Percentiles rank a stretch among this genome's conserved stretches.
Evolutionary conservation across 228 moss, liverwort and hornwort species (phyloP).

Genomic region (Sphagnum magellanicum): DNA sequence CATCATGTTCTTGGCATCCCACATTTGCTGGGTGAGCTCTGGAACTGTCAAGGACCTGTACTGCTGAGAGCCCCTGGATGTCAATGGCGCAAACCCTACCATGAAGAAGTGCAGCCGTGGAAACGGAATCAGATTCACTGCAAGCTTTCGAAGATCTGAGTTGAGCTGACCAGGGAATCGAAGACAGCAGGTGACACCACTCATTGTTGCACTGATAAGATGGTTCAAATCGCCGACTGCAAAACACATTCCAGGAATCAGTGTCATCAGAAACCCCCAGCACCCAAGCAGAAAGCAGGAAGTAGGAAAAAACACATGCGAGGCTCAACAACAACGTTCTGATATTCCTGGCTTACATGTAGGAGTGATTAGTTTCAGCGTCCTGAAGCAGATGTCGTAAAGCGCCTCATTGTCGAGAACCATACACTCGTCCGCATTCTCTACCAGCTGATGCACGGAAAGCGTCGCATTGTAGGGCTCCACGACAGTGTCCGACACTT

Average conservation of each 20-base stretch:
- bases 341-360: constrained; percentile 7
- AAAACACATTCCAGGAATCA: not conserved
- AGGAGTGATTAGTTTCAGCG: constrained; percentile 22
- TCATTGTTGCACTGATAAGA: constrained; percentile 8
- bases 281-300: not conserved
- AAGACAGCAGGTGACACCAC: constrained; percentile 9
- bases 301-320: not conserved
- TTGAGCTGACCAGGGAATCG: constrained; percentile 10
- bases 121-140: constrained; percentile 9
- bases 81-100: constrained; percentile 9
- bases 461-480: constrained; percentile 48
- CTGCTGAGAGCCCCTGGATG: constrained; percentile 9
- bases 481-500: constrained; percentile 41
- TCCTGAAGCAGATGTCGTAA: constrained; percentile 23
- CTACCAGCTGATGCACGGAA: constrained; percentile 15
- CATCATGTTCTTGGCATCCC: constrained; percentile 14
- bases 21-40: constrained; percentile 8
- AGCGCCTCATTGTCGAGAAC: constrained; percentile 45
- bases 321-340: not conserved
- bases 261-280: not conserved
- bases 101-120: constrained; percentile 9
- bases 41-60: constrained; percentile 7
- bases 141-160: constrained; percentile 8
- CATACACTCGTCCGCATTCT: constrained; percentile 19
- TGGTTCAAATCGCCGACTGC: constrained; percentile 13